Conservation (phyloP, 2,329 filamentous ascomycete genomes). For the Xylaria digitata region DNA sequence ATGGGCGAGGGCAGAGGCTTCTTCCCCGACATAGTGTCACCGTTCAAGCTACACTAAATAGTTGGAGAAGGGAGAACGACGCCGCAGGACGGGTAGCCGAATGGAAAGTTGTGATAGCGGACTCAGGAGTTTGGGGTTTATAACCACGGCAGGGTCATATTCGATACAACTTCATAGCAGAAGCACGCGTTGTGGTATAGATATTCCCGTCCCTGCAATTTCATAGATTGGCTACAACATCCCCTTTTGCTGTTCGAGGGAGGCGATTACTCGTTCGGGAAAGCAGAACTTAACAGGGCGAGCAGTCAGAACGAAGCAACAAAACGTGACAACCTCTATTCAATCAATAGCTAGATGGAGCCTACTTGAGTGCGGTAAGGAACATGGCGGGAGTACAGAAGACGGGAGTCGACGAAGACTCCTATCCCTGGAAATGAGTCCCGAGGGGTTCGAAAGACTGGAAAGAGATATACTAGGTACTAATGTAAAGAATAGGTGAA, state of each 20-base stretch:
- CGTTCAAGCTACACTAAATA: background rate
- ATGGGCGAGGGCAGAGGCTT: constrained; percentile 49
- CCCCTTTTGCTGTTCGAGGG: constrained; percentile 3
- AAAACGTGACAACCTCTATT: constrained; percentile 10
- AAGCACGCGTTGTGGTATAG: constrained; percentile 1
- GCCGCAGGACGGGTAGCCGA: background rate
- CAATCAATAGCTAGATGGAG: constrained; percentile 6
- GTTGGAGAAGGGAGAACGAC: background rate
- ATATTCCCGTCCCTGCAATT: constrained; percentile 9
- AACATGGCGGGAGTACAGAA: constrained; percentile 21
- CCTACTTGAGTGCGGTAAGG: constrained; percentile 8
- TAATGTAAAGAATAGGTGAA: background rate
- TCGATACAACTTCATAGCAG: constrained; percentile 19
- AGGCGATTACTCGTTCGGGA: constrained; percentile 10
- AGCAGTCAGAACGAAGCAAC: constrained; percentile 18
- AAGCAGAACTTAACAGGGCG: background rate
- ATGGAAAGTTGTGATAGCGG: constrained; percentile 9
- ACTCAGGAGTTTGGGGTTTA: constrained; percentile 8
- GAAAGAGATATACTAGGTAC: constrained; percentile 6
- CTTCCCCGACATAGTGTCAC: constrained; percentile 48
- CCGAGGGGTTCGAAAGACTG: background rate
- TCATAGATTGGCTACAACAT: constrained; percentile 11
- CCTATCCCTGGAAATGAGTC: constrained; percentile 4
- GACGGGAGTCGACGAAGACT: constrained; percentile 14
- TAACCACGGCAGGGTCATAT: constrained; percentile 15